Conservation (phyloP, 345 rosid species). For the Sisymbrium irio region DNA sequence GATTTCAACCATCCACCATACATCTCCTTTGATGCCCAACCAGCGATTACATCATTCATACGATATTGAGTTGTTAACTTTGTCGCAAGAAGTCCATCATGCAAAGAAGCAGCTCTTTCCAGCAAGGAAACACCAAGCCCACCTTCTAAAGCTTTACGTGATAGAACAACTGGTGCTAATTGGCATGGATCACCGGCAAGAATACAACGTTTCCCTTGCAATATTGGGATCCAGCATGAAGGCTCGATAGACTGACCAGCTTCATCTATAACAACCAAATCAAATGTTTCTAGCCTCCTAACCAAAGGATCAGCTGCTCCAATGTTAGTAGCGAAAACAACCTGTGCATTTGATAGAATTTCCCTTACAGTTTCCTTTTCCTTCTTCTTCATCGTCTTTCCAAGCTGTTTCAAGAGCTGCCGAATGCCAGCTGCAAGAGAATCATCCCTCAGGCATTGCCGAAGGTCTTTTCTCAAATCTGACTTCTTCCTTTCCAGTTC, state of each 20-base stretch:
- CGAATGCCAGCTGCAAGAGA: constrained; percentile 96
- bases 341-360: constrained; percentile 73
- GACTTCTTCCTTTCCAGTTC: constrained; percentile 88
- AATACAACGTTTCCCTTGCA: constrained; percentile 90
- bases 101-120: constrained; percentile 79
- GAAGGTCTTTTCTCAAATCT: constrained; percentile 80
- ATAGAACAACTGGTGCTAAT: constrained; percentile 89
- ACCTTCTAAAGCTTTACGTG: constrained; percentile 84
- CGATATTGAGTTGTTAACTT: constrained; percentile 80
- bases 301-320: constrained; percentile 95
- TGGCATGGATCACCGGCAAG: constrained; percentile 95
- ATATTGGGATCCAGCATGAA: constrained; percentile 88
- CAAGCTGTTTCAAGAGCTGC: constrained; percentile 91
- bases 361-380: constrained; percentile 90
- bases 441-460: constrained; percentile 80
- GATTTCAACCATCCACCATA: constrained; percentile 79
- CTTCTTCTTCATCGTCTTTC: constrained; percentile 77
- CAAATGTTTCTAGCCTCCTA: constrained; percentile 72
- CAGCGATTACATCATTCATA: constrained; percentile 90
- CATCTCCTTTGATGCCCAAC: constrained; percentile 99
- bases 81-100: constrained; percentile 68
- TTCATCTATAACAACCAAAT: constrained; percentile 93
- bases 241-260: constrained; percentile 98
- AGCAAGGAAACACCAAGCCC: constrained; percentile 85
- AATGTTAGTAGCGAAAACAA: constrained; percentile 89